Evolutionary conservation across 192 early-diverging fungal species (phyloP).

Genomic region (Martensiomyces pterosporus): DNA sequence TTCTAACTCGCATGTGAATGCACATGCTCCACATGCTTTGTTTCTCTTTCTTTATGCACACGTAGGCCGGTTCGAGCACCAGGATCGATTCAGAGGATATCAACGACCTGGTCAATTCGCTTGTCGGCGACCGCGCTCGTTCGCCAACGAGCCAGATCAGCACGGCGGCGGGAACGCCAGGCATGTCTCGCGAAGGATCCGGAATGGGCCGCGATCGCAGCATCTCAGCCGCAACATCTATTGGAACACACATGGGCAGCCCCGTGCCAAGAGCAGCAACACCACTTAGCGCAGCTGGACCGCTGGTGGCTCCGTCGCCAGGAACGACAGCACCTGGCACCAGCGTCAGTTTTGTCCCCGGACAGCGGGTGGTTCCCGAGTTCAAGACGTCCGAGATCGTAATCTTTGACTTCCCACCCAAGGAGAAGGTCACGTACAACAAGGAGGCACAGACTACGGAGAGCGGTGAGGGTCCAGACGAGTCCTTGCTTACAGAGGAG

Average conservation of each 20-base stretch:
- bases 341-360: no score
- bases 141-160: slow-evolving; percentile 13
- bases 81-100: slow-evolving; percentile 61
- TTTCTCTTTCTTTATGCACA: no score
- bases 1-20: no score
- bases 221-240: slow-evolving; percentile 31
- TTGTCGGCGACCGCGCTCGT: slow-evolving; percentile 59
- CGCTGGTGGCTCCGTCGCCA: background rate
- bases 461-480: slow-evolving; percentile 22
- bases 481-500: slow-evolving; percentile 26
- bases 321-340: slow-evolving; percentile 7
- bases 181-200: slow-evolving; percentile 15
- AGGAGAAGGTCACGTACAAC: slow-evolving; percentile 82
- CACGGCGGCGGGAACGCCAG: slow-evolving; percentile 9
- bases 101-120: slow-evolving; percentile 80
- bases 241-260: slow-evolving; percentile 30
- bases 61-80: background rate
- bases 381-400: slow-evolving; percentile 69
- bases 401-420: slow-evolving; percentile 83
- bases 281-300: slow-evolving; percentile 2
- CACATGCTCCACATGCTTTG: no score
- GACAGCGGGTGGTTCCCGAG: slow-evolving; percentile 49
- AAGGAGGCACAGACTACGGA: slow-evolving; percentile 81
- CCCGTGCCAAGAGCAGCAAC: slow-evolving; percentile 19
- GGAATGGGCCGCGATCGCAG: slow-evolving; percentile 28